Base-by-base conservation (phyloP, 1,139 yeast species). In the Saccharomycopsis hybrid region DNA sequence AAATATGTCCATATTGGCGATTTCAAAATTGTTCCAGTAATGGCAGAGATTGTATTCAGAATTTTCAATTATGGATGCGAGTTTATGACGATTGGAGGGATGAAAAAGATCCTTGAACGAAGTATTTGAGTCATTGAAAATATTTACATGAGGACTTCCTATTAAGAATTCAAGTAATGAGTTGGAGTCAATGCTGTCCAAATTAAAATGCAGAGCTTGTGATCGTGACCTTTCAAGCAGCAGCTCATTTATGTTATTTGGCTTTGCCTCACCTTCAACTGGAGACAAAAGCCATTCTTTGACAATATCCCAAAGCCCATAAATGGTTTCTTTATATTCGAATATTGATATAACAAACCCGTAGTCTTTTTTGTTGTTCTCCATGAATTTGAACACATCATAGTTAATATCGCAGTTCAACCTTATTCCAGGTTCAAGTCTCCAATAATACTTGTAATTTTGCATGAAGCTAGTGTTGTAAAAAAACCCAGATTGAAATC, bases 21-120 rank as follows among this genome's bases (percentile, higher is more conserved):
- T 65, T 61, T 78, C 84, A 56, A 78, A 78, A 61, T 78, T 78
- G 31, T 82, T 73, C 84, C 84, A 78, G 65, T 74, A 78, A 61
- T 78, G 84, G 59, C 84, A 78, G 56, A 76, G 65, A 59, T 78
- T 78, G 61, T 71, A 51, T 9, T 51, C 35, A 4, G 50, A 43
- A 18, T 43, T 32, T 63, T 54, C 63, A 18, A 51, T 32, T n/a
- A 43, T 25, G 8, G 28, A 28, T 13, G 5, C 9, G 3, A 41
- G 18, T 25, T 31, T 30, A n/a, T 5, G 30, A 5, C n/a, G 24
- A 3, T 41, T 41, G 5, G 25, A 32, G 8, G 33, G 43, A 5
- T 18, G 3, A 11, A 7, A n/a, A 18, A 41, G 27, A 30, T 48
- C 28, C 3, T 9, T 18, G 18, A 31, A 27, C 28, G 5, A 5